A percentile compares a stretch with the other conserved stretches of the same genome.
phyloP scores from a whole-genome alignment of 768 basidiomycete species.

The Tephrocybe rancida region DNA sequence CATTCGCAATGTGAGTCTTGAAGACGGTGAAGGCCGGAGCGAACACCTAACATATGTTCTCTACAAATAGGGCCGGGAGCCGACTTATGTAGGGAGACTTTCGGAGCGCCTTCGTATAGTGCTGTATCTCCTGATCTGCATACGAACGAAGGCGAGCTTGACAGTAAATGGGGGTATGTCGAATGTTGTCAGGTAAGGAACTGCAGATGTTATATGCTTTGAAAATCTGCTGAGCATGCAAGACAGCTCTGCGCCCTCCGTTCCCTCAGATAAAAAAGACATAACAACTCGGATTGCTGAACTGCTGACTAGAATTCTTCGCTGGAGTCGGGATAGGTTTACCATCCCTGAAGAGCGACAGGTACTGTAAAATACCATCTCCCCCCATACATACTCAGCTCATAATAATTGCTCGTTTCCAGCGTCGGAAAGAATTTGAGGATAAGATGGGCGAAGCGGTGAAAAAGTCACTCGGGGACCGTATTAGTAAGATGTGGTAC shows the following conservation, averaged over 20 bases:
- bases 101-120: not conserved
- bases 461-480: too few relatives aligned
- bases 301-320: not conserved
- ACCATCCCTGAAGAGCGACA: not conserved
- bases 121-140: slow-evolving; percentile 14
- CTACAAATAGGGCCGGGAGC: too few relatives aligned
- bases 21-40: not conserved
- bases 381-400: too few relatives aligned
- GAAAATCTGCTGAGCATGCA: not conserved
- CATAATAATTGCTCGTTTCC: too few relatives aligned
- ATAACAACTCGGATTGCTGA: not conserved
- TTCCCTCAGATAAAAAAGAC: not conserved
- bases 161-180: slow-evolving; percentile 23
- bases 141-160: slow-evolving; percentile 18
- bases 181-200: slow-evolving; percentile 22
- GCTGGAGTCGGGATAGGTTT: not conserved
- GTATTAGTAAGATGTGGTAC: too few relatives aligned
- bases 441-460: too few relatives aligned
- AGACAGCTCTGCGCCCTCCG: not conserved
- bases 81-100: too few relatives aligned
- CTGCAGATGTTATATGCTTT: not conserved
- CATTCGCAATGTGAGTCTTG: slow-evolving; percentile 9
- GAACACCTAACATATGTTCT: not conserved
- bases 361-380: too few relatives aligned
- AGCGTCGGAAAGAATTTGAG: too few relatives aligned